A percentile compares a stretch with the other conserved stretches of the same genome.
phyloP scores from a whole-genome alignment of 2,329 filamentous ascomycete species.

The Fusarium subtropicale region DNA sequence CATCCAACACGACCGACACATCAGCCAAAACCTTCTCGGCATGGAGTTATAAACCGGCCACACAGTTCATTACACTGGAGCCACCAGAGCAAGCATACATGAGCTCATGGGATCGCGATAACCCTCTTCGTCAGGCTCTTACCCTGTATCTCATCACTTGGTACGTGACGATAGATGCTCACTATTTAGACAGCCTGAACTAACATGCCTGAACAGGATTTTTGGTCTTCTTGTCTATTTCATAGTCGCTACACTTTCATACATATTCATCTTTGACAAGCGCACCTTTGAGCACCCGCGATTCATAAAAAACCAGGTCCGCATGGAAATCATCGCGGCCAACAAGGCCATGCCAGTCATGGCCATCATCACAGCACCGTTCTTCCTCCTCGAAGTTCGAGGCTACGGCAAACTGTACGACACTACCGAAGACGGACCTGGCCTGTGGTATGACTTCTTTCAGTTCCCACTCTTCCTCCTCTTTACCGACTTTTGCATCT shows the following conservation, averaged over 20 bases:
- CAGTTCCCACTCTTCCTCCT: conserved; percentile 90
- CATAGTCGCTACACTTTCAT: conserved; percentile 83
- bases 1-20: conserved; percentile 63
- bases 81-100: conserved; percentile 82
- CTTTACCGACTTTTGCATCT: conserved; percentile 92
- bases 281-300: conserved; percentile 88
- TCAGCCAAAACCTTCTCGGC: conserved; percentile 66
- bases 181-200: not conserved
- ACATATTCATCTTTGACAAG: conserved; percentile 92
- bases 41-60: conserved; percentile 80
- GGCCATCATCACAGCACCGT: conserved; percentile 81
- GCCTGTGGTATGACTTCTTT: conserved; percentile 78
- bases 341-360: conserved; percentile 82
- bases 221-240: conserved; percentile 90
- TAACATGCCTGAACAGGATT: conserved; percentile 66
- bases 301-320: conserved; percentile 93
- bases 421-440: conserved; percentile 77
- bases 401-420: conserved; percentile 92
- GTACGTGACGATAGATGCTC: conserved; percentile 61
- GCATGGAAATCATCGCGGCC: conserved; percentile 85
- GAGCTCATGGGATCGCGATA: conserved; percentile 82
- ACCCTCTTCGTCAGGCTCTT: conserved; percentile 77
- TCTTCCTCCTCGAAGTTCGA: conserved; percentile 85
- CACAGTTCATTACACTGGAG: conserved; percentile 73
- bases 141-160: conserved; percentile 88